Evolutionary conservation across 2,329 filamentous ascomycete species (phyloP), one percentile per base, ranked within the genome.

Genomic region (Cadophora gregata): DNA sequence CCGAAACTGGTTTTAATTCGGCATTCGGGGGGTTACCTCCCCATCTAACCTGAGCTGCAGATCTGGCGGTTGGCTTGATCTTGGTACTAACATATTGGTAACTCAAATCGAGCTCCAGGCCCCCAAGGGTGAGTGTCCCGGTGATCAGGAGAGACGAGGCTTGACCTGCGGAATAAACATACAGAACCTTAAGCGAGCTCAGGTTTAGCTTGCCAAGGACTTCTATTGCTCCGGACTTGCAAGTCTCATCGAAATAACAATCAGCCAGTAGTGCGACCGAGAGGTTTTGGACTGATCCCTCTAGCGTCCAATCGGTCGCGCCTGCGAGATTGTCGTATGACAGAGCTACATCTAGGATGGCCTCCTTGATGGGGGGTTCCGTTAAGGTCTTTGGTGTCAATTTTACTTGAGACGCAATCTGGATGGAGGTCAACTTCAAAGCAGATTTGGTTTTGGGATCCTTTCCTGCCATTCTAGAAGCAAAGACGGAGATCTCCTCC

Each of bases 51-150:
- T 24, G 42, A 12, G 59, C 38, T 33, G 59, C 59, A 29, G 59
- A 50, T 50, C 14, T 38, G 19, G 21, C 16, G 2, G 12, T 24
- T n/a, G 42, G n/a, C 14, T 21, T 19, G 27, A 27, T 10, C 9
- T 42, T 25, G 21, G 21, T 24, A 24, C 38, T 50, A n/a, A 61
- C 47, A 36, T 67, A 62, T 33, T 63, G 64, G 19, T 66, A 66
- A 38, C 58, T 62, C 4, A 66, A 51, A 58, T 61, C 61, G 31
- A 66, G 58, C 48, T 66, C 59, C 50, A 66, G 33, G 1, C 29
- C 59, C 2, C 64, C 64, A 6, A 66, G 58, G 8, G 27, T 62
- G 38, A 67, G 21, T 16, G 61, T 31, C 2, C 33, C 65, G 7
- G 47, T 42, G 14, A 63, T 51, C 3, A 56, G 27, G 27, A 67